These are phyloP conservation scores for Trichoderma atroviride DNA, from an alignment of 2,329 filamentous ascomycete genomes.

Conservation along the genomic window DNA sequence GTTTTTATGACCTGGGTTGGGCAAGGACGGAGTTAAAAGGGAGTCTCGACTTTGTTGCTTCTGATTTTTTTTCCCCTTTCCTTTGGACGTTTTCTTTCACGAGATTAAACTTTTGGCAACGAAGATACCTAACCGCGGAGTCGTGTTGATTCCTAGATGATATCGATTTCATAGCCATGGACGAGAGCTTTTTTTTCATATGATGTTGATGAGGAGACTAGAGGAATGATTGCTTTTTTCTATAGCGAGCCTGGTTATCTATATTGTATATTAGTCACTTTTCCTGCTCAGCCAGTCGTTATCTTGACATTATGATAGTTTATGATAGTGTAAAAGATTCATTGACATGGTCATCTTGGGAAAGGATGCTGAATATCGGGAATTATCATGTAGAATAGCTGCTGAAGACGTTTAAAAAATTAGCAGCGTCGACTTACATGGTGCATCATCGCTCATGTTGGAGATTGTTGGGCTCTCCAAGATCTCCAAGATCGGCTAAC, in stretches of 20 bases:
- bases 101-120: constrained; percentile 11
- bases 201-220: neutral
- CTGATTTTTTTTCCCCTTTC: neutral
- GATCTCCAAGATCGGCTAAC: neutral
- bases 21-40: constrained; percentile 27
- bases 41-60: neutral
- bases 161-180: neutral
- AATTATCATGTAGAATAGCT: neutral
- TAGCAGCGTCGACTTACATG: neutral
- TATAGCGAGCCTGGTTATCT: neutral
- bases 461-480: neutral
- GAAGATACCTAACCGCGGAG: constrained; percentile 11
- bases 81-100: neutral
- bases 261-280: constrained; percentile 4
- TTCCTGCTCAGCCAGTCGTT: constrained; percentile 4
- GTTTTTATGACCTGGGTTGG: constrained; percentile 14
- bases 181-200: neutral
- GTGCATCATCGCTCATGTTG: neutral
- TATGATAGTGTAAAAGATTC: neutral
- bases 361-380: neutral
- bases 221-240: neutral
- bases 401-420: neutral
- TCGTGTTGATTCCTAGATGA: neutral
- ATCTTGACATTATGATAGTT: neutral
- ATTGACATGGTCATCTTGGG: neutral